These are phyloP conservation scores for Ceratocystis papillata DNA, from an alignment of 2,329 filamentous ascomycete species.

Conservation along the genomic window DNA sequence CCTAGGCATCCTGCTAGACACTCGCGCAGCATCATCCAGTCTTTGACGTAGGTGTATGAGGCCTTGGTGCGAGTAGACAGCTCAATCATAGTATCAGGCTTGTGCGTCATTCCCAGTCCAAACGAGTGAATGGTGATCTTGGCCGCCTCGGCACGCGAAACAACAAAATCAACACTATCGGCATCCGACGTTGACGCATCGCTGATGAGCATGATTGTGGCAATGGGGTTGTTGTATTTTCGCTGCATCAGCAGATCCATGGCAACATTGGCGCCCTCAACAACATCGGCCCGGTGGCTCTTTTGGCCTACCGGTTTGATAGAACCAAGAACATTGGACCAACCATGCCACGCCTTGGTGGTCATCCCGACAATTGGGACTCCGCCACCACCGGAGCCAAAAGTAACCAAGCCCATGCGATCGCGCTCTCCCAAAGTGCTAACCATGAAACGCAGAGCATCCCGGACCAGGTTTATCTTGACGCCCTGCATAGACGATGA, in stretches of 20 bases:
- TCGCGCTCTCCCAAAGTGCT: constrained; percentile 81
- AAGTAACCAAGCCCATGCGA: constrained; percentile 93
- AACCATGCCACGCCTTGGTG: constrained; percentile 84
- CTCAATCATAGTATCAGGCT: constrained; percentile 98
- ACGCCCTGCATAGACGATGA: constrained; percentile 99
- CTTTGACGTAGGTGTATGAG: constrained; percentile 95
- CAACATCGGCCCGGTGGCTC: constrained; percentile 89
- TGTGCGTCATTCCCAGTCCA: constrained; percentile 89
- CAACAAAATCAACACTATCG: constrained; percentile 94
- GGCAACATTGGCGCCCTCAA: constrained; percentile 93
- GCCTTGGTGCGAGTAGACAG: constrained; percentile 91
- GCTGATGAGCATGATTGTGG: constrained; percentile 91
- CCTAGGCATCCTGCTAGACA: constrained; percentile 90
- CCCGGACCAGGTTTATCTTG: constrained; percentile 88
- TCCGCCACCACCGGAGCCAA: constrained; percentile 85
- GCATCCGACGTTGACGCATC: constrained; percentile 90
- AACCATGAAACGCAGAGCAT: constrained; percentile 86
- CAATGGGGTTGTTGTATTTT: constrained; percentile 88
- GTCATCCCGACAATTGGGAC: constrained; percentile 98
- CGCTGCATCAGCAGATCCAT: constrained; percentile 99
- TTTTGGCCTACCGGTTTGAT: constrained; percentile 94
- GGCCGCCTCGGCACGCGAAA: constrained; percentile 89
- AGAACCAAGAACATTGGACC: constrained; percentile 73
- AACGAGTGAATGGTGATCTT: constrained; percentile 98
- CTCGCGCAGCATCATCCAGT: constrained; percentile 99